Base-by-base conservation (phyloP, 179 eudicot species). In the Patellifolia procumbens region DNA sequence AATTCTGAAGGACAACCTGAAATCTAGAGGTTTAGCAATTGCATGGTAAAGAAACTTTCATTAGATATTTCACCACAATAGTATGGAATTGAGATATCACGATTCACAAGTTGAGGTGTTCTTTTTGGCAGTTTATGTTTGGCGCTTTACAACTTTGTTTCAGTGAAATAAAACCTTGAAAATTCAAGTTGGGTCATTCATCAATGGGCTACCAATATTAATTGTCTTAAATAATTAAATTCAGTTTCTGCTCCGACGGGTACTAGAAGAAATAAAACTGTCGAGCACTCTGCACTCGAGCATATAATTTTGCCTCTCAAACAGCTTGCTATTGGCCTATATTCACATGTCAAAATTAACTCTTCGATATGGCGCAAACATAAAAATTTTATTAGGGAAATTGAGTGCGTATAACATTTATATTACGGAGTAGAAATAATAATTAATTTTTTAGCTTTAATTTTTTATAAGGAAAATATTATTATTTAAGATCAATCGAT, bases 1-100 rank as follows among this genome's bases (percentile, higher is more conserved):
- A 81, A 77, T 74, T 68, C 68, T 22, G 20, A 17, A 70, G 78
- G 66, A 73, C 81, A 77, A 58, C 81, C 84, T 73, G 72, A 74
- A 81, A 73, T 78, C 68, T 63, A 74, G 78, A 37, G 75, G 63
- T 42, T 58, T 73, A 49, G 35, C 64, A 78, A 78, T 13, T 69
- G 55, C 72, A 74, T 72, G 71, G 56, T 59, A 42, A 68, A 49
- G 31, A 35, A 64, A 78, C 58, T 49, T 69, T 7, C 60, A 29
- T 34, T 31, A 71, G 34, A 64, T 22, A 51, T 81, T 77, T 81
- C 84, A 81, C 84, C 49, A 52, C 37, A 34, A 77, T 66, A 78
- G 84, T 77, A 73, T 48, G 64, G 20, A 35, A 22, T 48, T 53
- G 35, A 43, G 46, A 61, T 42, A 67, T 73, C 75, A 51, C 78